A percentile compares a stretch with the other conserved stretches of the same genome.
Conservation (phyloP, 345 rosid species). For the Corchorus olitorius region DNA sequence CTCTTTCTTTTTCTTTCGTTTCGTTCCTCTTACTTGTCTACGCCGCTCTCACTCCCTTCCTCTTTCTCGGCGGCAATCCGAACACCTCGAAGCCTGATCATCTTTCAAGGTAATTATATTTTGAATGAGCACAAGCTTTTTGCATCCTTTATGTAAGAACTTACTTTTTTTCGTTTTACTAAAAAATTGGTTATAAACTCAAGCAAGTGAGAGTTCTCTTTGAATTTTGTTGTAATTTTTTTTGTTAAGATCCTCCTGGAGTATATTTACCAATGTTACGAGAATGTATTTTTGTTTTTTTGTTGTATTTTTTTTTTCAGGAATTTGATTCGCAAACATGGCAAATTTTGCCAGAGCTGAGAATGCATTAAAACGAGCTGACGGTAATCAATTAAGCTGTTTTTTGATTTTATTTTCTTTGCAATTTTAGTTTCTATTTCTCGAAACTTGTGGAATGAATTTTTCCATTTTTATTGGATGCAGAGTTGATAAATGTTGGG, state of each 20-base stretch:
- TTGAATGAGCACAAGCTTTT: too few relatives aligned
- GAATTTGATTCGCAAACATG: constrained; percentile 43
- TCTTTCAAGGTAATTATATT: background rate
- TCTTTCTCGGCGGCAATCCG: background rate
- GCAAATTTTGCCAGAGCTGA: constrained; percentile 78
- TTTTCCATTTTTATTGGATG: constrained; percentile 6
- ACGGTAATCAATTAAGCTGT: constrained; percentile 44
- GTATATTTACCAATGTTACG: background rate
- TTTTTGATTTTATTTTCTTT: background rate
- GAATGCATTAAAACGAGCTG: constrained; percentile 89
- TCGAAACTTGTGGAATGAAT: background rate
- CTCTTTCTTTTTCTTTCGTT: background rate
- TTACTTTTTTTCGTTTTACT: background rate
- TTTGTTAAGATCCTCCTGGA: background rate
- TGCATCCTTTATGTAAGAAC: background rate
- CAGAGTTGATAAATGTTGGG: constrained; percentile 93
- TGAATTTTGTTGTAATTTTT: too few relatives aligned
- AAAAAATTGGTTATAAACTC: background rate
- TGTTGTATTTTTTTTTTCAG: background rate
- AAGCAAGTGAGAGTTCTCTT: too few relatives aligned
- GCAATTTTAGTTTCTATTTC: background rate
- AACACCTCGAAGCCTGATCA: background rate
- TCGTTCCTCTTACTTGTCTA: too few relatives aligned
- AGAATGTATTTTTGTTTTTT: too few relatives aligned
- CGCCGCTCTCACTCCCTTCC: background rate